Conservation (phyloP, 2,329 filamentous ascomycete genomes). For the Fusarium mexicanum region DNA sequence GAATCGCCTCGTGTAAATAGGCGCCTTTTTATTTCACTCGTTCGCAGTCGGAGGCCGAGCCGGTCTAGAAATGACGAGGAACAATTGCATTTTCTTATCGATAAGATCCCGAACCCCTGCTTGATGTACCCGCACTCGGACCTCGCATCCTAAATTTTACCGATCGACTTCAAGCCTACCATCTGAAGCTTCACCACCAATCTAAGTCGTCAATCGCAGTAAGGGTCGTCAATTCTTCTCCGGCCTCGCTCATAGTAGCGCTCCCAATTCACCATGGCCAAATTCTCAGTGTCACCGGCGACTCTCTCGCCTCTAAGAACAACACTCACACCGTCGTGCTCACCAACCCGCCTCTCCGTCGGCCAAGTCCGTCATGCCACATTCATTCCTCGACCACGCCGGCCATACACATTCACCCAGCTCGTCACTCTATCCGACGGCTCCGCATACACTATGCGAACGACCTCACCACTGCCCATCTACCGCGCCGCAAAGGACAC, state of each 20-base stretch:
- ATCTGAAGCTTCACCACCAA: conserved; percentile 20
- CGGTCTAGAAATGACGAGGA: conserved; percentile 27
- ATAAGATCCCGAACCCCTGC: conserved; percentile 34
- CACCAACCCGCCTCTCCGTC: conserved; percentile 45
- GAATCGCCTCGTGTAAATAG: not conserved
- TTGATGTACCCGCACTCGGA: conserved; percentile 23
- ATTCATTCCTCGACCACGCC: conserved; percentile 85
- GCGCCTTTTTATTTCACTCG: conserved; percentile 10
- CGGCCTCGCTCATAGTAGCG: not conserved
- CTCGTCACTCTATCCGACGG: conserved; percentile 93
- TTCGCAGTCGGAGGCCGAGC: conserved; percentile 7
- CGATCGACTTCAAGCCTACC: conserved; percentile 24
- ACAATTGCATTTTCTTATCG: conserved; percentile 40
- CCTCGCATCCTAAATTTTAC: conserved; percentile 45
- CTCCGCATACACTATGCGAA: conserved; percentile 81
- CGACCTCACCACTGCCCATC: conserved; percentile 73
- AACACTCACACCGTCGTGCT: conserved; percentile 41
- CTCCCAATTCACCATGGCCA: conserved; percentile 42
- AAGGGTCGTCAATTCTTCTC: conserved; percentile 20
- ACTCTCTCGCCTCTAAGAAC: conserved; percentile 45
- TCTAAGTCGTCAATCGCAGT: conserved; percentile 14
- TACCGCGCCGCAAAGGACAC: conserved; percentile 79
- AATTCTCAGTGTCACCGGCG: conserved; percentile 41
- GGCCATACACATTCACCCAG: conserved; percentile 98
- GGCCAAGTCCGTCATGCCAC: conserved; percentile 81